phyloP scores from a whole-genome alignment of 2,329 filamentous ascomycete genomes.

The Hypoxylon rubiginosum region DNA sequence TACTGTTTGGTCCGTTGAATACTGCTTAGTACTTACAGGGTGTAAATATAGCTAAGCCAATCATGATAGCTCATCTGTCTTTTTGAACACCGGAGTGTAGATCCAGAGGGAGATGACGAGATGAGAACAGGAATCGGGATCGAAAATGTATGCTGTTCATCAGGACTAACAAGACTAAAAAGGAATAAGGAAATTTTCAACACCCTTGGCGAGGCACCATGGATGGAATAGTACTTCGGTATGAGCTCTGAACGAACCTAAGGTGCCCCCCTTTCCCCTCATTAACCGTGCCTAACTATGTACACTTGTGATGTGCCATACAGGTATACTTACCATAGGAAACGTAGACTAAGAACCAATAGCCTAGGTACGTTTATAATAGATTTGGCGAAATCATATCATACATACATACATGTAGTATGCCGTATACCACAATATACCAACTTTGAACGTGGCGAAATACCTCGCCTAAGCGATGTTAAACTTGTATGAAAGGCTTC shows the following conservation, averaged over 20 bases:
- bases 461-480: background rate
- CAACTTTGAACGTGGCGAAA: background rate
- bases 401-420: background rate
- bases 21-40: no score
- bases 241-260: constrained; percentile 7
- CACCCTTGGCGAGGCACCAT: background rate
- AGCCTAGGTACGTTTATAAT: no score
- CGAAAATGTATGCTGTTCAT: background rate
- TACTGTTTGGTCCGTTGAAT: no score
- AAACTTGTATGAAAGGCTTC: background rate
- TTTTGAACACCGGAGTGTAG: background rate
- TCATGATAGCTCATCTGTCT: background rate
- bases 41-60: background rate
- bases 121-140: background rate
- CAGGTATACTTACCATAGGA: background rate
- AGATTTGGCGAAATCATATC: no score
- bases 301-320: background rate
- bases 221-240: background rate
- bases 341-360: background rate
- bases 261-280: background rate
- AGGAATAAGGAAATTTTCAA: background rate
- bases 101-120: no score
- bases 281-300: background rate
- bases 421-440: no score
- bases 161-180: background rate